Conservation (phyloP, 1,139 yeast species). For the Spencermartinsiella ligniputridi region DNA sequence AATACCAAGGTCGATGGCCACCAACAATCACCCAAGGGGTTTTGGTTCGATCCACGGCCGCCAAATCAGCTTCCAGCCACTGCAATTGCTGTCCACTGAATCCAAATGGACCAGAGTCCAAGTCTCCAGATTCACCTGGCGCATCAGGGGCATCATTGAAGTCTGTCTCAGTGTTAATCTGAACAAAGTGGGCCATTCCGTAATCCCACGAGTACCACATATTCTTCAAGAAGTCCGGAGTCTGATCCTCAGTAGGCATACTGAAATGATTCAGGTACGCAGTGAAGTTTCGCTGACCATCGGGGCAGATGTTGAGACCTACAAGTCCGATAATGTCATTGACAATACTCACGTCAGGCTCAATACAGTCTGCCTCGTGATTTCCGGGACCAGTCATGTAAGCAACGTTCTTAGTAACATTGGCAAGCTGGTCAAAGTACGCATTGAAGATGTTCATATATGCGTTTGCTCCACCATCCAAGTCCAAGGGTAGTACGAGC, state of each 20-base stretch:
- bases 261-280: constrained; percentile 23
- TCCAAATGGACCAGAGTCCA: constrained; percentile 29
- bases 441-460: constrained; percentile 20
- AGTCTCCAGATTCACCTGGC: constrained; percentile 17
- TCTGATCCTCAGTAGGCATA: constrained; percentile 23
- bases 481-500: constrained; percentile 13
- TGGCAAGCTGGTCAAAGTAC: constrained; percentile 26
- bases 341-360: constrained; percentile 10
- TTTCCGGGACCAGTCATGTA: constrained; percentile 31
- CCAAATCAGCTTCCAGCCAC: constrained; percentile 43
- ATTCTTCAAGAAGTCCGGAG: constrained; percentile 18
- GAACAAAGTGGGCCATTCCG: constrained; percentile 26
- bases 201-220: constrained; percentile 29
- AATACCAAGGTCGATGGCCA: constrained; percentile 38
- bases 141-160: constrained; percentile 24
- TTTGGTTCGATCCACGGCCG: constrained; percentile 20
- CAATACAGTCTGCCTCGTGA: constrained; percentile 28
- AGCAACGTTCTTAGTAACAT: constrained; percentile 21
- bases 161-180: constrained; percentile 26
- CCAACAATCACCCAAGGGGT: constrained; percentile 31
- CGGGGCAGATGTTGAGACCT: constrained; percentile 20
- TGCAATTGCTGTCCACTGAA: constrained; percentile 26
- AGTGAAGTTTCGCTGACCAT: constrained; percentile 28
- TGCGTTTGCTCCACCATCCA: constrained; percentile 11
- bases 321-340: neutral